These are phyloP conservation scores for Pseudopyrenochaeta lycopersici DNA, from an alignment of 2,329 filamentous ascomycete genomes.

Conservation along the genomic window DNA sequence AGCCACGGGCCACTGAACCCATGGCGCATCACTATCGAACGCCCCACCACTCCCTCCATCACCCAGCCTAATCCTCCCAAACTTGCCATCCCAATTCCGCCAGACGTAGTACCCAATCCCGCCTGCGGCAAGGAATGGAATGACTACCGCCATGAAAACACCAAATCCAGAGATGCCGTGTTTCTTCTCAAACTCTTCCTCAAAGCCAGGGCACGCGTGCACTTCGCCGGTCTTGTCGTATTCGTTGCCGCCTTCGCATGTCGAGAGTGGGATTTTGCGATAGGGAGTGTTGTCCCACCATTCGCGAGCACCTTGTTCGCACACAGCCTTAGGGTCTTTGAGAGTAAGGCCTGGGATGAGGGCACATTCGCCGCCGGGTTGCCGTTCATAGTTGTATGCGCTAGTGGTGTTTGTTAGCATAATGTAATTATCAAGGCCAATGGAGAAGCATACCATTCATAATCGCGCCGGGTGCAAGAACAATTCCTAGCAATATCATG, in stretches of 20 bases:
- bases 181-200: slow-evolving; percentile 81
- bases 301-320: slow-evolving; percentile 74
- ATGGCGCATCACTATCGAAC: slow-evolving; percentile 73
- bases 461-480: slow-evolving; percentile 83
- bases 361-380: slow-evolving; percentile 77
- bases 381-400: slow-evolving; percentile 91
- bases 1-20: slow-evolving; percentile 77
- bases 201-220: slow-evolving; percentile 77
- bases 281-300: slow-evolving; percentile 90
- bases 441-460: slow-evolving; percentile 77
- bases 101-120: slow-evolving; percentile 86
- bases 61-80: slow-evolving; percentile 81
- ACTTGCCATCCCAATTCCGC: slow-evolving; percentile 85
- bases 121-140: slow-evolving; percentile 76
- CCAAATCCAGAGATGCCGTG: slow-evolving; percentile 73
- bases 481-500: slow-evolving; percentile 79
- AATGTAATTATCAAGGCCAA: neutral
- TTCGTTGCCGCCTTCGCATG: slow-evolving; percentile 79
- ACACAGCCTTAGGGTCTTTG: slow-evolving; percentile 66
- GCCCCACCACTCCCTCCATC: slow-evolving; percentile 66
- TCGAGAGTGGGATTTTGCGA: slow-evolving; percentile 87
- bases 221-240: slow-evolving; percentile 72
- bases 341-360: slow-evolving; percentile 78
- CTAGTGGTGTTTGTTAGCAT: slow-evolving; percentile 56
- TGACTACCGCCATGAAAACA: slow-evolving; percentile 84